A percentile compares a stretch with the other conserved stretches of the same genome.
Evolutionary conservation across 2,329 filamentous ascomycete species (phyloP).

Genomic region (Trematosphaeria pertusa): DNA sequence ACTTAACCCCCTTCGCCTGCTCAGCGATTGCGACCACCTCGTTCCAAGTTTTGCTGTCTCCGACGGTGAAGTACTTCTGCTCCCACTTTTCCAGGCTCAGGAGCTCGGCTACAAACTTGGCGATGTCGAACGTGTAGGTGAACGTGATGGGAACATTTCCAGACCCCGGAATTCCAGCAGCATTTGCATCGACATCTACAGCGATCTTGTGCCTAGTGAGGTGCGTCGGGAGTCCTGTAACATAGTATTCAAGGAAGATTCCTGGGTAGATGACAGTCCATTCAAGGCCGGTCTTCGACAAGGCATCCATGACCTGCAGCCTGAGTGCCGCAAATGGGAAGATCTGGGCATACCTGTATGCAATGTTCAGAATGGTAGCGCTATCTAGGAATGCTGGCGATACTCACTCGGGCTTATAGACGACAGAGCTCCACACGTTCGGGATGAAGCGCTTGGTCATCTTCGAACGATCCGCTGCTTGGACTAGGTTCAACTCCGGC

Average conservation of each 20-base stretch:
- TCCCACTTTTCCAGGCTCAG: conserved; percentile 57
- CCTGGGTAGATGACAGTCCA: conserved; percentile 32
- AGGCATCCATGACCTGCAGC: conserved; percentile 7
- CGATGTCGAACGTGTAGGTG: conserved; percentile 60
- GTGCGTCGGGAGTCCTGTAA: conserved; percentile 19
- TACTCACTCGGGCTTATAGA: conserved; percentile 18
- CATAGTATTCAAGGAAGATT: conserved; percentile 36
- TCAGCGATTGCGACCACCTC: conserved; percentile 18
- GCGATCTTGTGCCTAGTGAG: conserved; percentile 4
- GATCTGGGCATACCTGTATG: background rate
- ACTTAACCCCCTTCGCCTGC: conserved; percentile 17
- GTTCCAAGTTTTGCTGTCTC: conserved; percentile 20
- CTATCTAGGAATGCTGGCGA: no score
- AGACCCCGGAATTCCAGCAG: conserved; percentile 58
- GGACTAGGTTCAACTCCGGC: conserved; percentile 54
- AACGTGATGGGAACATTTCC: conserved; percentile 55
- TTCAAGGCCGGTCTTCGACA: conserved; percentile 25
- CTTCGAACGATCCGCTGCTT: conserved; percentile 50
- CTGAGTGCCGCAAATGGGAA: conserved; percentile 7
- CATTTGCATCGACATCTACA: conserved; percentile 17
- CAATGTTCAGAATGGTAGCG: no score
- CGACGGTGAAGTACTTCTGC: conserved; percentile 29
- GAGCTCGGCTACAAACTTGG: conserved; percentile 52
- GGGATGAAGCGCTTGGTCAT: conserved; percentile 53
- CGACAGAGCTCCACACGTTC: conserved; percentile 46